Evolutionary conservation across 495 filamentous ascomycete species (phyloP).

Genomic region (Bryoglossum gracile): DNA sequence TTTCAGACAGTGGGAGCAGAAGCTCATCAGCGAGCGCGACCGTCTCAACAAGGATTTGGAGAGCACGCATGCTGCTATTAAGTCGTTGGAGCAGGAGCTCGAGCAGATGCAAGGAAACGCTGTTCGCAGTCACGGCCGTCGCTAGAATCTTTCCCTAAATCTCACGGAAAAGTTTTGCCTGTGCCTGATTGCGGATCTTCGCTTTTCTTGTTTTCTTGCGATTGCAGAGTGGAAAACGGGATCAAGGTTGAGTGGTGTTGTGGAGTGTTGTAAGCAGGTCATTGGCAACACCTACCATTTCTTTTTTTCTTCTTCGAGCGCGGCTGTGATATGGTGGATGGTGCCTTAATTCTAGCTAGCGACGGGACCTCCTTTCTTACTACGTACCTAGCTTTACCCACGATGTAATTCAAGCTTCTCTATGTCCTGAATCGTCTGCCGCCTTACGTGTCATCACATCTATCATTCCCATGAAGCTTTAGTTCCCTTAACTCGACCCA

Average conservation of each 20-base stretch:
- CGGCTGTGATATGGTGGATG: constrained; percentile 9
- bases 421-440: too few species aligned
- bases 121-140: constrained; percentile 90
- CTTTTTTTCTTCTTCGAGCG: constrained; percentile 14
- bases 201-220: too few species aligned
- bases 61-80: constrained; percentile 95
- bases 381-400: constrained; percentile 31
- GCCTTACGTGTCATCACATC: too few species aligned
- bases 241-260: too few species aligned
- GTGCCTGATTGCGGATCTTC: neutral
- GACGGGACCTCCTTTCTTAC: constrained; percentile 12
- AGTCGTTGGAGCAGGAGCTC: constrained; percentile 86
- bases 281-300: constrained; percentile 16
- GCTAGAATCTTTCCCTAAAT: constrained; percentile 45
- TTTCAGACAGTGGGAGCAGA: constrained; percentile 99
- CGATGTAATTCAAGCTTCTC: constrained; percentile 40
- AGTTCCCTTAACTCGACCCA: too few species aligned
- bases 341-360: constrained; percentile 10
- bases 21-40: constrained; percentile 95
- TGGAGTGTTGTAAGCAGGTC: constrained; percentile 14
- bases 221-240: too few species aligned
- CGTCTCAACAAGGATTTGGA: constrained; percentile 99
- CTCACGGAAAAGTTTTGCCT: neutral
- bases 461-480: too few species aligned
- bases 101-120: constrained; percentile 89